Conservation (phyloP, 163 green algal genomes). For the Smithsoniella earleae region DNA sequence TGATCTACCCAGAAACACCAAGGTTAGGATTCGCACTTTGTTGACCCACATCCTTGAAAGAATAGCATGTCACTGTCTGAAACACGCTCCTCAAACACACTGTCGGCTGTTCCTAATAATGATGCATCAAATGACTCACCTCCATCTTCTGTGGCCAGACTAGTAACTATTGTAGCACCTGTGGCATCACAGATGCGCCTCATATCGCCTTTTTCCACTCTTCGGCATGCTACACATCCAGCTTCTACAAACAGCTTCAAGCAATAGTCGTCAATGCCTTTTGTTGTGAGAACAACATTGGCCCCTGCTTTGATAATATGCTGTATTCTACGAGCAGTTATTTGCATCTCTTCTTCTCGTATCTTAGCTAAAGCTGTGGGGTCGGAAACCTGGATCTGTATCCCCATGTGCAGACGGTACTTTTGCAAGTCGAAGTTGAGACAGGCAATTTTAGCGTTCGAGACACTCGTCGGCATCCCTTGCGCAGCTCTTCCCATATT, state of each 20-base stretch:
- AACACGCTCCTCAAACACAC: constrained; percentile 84
- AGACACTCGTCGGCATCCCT: constrained; percentile 79
- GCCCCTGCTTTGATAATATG: constrained; percentile 72
- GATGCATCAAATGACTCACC: constrained; percentile 85
- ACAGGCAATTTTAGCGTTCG: constrained; percentile 82
- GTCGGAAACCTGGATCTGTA: constrained; percentile 88
- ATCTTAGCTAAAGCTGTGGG: constrained; percentile 94
- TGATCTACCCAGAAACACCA: no score
- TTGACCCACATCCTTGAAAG: constrained; percentile 36
- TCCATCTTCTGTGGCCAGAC: constrained; percentile 91
- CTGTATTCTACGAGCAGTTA: constrained; percentile 90
- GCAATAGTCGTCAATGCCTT: constrained; percentile 97
- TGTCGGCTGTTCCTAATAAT: constrained; percentile 68
- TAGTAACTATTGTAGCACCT: constrained; percentile 74
- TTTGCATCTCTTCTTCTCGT: constrained; percentile 82
- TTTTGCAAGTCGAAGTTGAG: constrained; percentile 98
- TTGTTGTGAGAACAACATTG: constrained; percentile 86
- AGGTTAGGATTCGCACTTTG: background rate
- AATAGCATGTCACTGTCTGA: constrained; percentile 85
- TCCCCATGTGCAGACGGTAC: constrained; percentile 90
- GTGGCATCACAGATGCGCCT: constrained; percentile 86
- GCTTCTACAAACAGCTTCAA: constrained; percentile 99
- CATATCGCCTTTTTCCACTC: constrained; percentile 93
- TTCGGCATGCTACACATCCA: constrained; percentile 75
- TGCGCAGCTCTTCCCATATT: constrained; percentile 80